A percentile compares a stretch with the other conserved stretches of the same genome.
These are phyloP conservation scores for Delphinella strobiligena DNA, from an alignment of 2,329 filamentous ascomycete genomes.

Conservation along the genomic window DNA sequence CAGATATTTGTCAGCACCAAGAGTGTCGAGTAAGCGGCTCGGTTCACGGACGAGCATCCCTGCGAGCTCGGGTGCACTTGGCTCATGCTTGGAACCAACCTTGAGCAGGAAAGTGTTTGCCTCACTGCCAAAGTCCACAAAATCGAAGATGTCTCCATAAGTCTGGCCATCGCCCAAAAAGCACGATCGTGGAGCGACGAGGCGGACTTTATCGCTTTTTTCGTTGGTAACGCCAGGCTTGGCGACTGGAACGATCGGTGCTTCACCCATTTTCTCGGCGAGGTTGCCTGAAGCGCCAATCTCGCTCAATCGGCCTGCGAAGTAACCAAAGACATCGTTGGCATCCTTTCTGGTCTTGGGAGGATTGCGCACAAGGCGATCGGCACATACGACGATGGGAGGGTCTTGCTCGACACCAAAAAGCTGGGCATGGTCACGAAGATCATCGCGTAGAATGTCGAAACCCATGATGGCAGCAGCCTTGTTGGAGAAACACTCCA, in stretches of 20 bases:
- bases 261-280: conserved; percentile 48
- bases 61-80: conserved; percentile 76
- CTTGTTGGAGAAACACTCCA: conserved; percentile 71
- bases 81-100: conserved; percentile 83
- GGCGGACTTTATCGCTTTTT: conserved; percentile 33
- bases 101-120: conserved; percentile 82
- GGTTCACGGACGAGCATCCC: conserved; percentile 74
- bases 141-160: conserved; percentile 90
- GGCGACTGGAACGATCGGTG: conserved; percentile 60
- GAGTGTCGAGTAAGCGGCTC: conserved; percentile 63
- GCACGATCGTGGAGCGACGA: conserved; percentile 58
- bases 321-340: conserved; percentile 66
- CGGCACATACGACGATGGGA: conserved; percentile 63
- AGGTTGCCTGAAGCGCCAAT: conserved; percentile 46
- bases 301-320: conserved; percentile 65
- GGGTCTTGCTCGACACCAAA: conserved; percentile 81
- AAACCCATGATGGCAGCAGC: conserved; percentile 69
- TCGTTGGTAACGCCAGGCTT: conserved; percentile 22
- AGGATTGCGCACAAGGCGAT: conserved; percentile 57
- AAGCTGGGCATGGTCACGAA: conserved; percentile 71
- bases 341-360: conserved; percentile 58
- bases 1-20: conserved; percentile 81
- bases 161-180: conserved; percentile 64
- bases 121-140: conserved; percentile 82
- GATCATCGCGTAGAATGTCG: conserved; percentile 58